A percentile compares a stretch with the other conserved stretches of the same genome.
Evolutionary conservation across 352 stramenopile species (phyloP).

Genomic region (Peronospora destructor): DNA sequence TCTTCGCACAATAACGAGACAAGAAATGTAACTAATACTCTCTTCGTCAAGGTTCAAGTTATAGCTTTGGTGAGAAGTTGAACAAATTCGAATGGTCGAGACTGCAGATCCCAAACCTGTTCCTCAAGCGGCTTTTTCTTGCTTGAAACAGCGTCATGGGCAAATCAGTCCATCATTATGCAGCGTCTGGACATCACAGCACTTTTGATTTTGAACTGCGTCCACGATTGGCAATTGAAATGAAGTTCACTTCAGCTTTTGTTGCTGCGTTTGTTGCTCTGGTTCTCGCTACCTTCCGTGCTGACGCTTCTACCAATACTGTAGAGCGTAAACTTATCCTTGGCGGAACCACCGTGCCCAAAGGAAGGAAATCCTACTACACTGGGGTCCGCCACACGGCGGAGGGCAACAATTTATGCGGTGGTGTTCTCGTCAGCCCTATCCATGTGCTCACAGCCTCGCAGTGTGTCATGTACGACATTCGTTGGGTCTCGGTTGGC

Average conservation of each 20-base stretch:
- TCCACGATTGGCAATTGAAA: background rate
- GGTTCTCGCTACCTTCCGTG: background rate
- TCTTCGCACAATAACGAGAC: too few species aligned
- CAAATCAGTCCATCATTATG: background rate
- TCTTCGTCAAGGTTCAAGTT: too few species aligned
- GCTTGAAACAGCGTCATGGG: constrained; percentile 1
- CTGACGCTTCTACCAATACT: constrained; percentile 4
- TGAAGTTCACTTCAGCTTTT: constrained; percentile 22
- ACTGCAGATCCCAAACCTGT: constrained; percentile 12
- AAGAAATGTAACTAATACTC: too few species aligned
- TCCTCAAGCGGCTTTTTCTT: constrained; percentile 23
- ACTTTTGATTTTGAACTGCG: constrained; percentile 20
- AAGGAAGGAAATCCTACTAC: constrained; percentile 37
- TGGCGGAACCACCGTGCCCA: constrained; percentile 33
- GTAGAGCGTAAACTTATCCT: constrained; percentile 39
- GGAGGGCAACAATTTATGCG: constrained; percentile 29
- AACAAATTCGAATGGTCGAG: background rate
- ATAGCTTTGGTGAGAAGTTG: background rate
- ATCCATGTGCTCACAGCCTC: constrained; percentile 35
- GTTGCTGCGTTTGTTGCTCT: constrained; percentile 15
- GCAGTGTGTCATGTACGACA: constrained; percentile 36
- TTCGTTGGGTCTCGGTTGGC: constrained; percentile 45
- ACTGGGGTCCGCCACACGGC: constrained; percentile 21
- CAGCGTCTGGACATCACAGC: constrained; percentile 4
- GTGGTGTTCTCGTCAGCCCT: constrained; percentile 41